phyloP scores from a whole-genome alignment of 805 yeast species.

The Cyberlindnera euphorbiiphila region DNA sequence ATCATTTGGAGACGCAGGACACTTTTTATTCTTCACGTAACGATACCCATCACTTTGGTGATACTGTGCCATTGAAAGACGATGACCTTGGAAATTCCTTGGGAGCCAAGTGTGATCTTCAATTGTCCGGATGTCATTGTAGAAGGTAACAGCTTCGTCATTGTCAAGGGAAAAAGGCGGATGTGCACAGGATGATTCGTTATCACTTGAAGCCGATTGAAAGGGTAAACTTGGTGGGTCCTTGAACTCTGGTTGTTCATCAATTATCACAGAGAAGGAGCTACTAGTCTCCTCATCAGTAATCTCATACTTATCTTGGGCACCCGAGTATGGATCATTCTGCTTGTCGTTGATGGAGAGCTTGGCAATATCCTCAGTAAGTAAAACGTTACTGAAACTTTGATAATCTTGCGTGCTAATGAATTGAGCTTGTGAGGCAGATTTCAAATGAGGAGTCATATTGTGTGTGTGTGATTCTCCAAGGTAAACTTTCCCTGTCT shows the following conservation, averaged over 20 bases:
- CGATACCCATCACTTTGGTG: constrained; percentile 4
- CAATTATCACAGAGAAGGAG: neutral
- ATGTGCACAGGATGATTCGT: neutral
- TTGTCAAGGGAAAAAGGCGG: neutral
- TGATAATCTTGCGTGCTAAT: neutral
- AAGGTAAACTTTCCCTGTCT: constrained; percentile 4
- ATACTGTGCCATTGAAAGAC: constrained; percentile 8
- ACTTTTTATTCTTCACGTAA: constrained; percentile 15
- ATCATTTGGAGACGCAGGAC: constrained; percentile 20
- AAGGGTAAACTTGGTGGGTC: neutral
- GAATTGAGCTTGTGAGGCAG: neutral
- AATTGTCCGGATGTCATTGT: constrained; percentile 10
- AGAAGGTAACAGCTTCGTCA: constrained; percentile 17
- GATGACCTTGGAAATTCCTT: constrained; percentile 23
- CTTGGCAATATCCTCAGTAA: neutral
- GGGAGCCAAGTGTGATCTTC: constrained; percentile 23
- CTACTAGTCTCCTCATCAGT: neutral
- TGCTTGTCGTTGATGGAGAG: neutral
- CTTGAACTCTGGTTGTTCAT: constrained; percentile 4
- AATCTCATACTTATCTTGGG: neutral
- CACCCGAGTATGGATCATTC: neutral
- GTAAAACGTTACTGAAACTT: neutral
- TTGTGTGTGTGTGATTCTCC: constrained; percentile 6
- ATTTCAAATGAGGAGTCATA: neutral
- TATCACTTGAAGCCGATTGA: neutral